These are phyloP conservation scores for Marsdenia floribunda DNA, from an alignment of 257 asterid genomes.

Conservation along the genomic window DNA sequence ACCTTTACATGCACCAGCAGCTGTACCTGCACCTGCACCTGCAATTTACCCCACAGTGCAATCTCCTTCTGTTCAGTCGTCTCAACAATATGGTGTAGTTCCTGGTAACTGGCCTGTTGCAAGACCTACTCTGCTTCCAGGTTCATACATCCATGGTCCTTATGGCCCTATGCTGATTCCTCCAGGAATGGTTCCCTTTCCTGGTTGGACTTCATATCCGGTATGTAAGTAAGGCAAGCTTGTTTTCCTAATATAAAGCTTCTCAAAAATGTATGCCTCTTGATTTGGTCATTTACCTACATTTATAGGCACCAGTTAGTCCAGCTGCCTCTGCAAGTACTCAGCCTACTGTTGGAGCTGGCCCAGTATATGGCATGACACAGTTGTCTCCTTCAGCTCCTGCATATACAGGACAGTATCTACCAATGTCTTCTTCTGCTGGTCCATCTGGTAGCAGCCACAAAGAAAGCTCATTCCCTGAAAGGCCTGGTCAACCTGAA, in stretches of 20 bases:
- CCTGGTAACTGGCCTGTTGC: conserved; percentile 86
- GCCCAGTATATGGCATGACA: conserved; percentile 53
- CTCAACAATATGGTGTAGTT: conserved; percentile 77
- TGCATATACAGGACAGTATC: conserved; percentile 68
- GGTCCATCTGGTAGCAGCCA: conserved; percentile 62
- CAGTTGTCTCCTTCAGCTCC: conserved; percentile 79
- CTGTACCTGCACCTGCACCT: conserved; percentile 48
- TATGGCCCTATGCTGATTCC: conserved; percentile 72
- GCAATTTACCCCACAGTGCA: conserved; percentile 51
- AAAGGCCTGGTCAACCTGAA: conserved; percentile 85
- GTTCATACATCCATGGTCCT: conserved; percentile 68
- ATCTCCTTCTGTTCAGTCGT: conserved; percentile 63
- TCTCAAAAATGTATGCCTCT: neutral
- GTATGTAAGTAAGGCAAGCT: conserved; percentile 34
- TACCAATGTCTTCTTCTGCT: conserved; percentile 49
- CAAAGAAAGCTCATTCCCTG: conserved; percentile 63
- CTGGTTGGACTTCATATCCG: conserved; percentile 86
- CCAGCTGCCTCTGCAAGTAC: conserved; percentile 53
- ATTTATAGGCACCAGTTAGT: conserved; percentile 32
- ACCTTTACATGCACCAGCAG: conserved; percentile 46
- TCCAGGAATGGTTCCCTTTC: conserved; percentile 70
- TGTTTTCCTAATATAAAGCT: conserved; percentile 14
- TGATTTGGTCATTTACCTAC: neutral
- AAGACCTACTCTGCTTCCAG: conserved; percentile 66
- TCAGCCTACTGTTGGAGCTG: conserved; percentile 57